Evolutionary conservation across 306 rosid genomes (phyloP), one percentile per base, ranked within the genome.

Genomic region (Lathyrus aphaca): DNA sequence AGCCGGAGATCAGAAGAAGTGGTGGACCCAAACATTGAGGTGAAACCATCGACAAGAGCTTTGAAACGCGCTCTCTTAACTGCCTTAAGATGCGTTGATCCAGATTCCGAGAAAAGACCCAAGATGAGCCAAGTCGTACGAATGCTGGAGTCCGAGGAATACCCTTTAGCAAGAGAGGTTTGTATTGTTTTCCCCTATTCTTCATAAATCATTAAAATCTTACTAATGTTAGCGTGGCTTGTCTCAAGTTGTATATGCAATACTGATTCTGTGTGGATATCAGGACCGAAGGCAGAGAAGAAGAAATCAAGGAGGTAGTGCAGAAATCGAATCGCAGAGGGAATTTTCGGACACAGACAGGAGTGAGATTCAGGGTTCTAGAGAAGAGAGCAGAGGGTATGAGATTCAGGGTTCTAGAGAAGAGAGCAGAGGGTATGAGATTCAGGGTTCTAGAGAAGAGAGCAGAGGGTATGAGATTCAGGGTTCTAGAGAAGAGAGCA

Each of bases 111-210:
- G 78, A 92, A 92, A 80, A 87, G 96, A 81, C 96, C 96, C 76
- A 91, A 82, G 90, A 91, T 91, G 96, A 67, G 94, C 76, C 97
- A 91, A 78, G 96, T 89, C 8, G 95, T 84, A 10, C 96, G 95
- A 1, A 92, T 92, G 96, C 87, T 92, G n/a, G 97, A 92, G 84
- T 92, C 97, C 0, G 92, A 87, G 65, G 96, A 89, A 72, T 92
- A 89, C 76, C 96, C 96, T 56, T 68, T 92, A 62, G 82, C 90
- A 23, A 88, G 97, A 79, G 97, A 92, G 97, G 97, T 89, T 59
- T 25, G 80, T 53, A 35, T 35, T 7, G 3, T 66, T 65, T 60
- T 3, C 16, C 8, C 10, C 40, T 40, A 18, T 23, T 51, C 43
- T 15, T 50, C 71, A 10, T 46, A 15, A 59, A 55, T 27, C 5